Percentiles rank a stretch among this genome's conserved stretches.
Conservation (phyloP, 352 stramenopile species). For the Phytophthora ramorum region DNA sequence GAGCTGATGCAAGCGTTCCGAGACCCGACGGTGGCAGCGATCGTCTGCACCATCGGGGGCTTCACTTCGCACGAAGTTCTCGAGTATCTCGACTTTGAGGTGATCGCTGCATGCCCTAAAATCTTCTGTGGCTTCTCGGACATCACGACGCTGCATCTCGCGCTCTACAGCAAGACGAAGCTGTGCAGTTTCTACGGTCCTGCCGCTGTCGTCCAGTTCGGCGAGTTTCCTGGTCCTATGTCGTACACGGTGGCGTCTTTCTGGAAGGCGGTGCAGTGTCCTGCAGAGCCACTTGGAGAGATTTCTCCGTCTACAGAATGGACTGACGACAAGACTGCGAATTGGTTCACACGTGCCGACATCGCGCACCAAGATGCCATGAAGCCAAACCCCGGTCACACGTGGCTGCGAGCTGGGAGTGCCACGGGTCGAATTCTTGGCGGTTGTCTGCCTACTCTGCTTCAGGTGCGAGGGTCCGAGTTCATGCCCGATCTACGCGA, state of each 20-base stretch:
- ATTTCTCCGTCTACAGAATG: conserved; percentile 53
- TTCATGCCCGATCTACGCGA: conserved; percentile 53
- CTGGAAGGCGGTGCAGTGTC: conserved; percentile 33
- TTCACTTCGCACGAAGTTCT: conserved; percentile 69
- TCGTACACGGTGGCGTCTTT: conserved; percentile 58
- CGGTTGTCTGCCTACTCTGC: conserved; percentile 60
- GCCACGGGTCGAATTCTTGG: conserved; percentile 50
- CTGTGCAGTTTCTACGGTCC: conserved; percentile 72
- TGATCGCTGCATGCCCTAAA: conserved; percentile 49
- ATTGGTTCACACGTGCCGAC: conserved; percentile 62
- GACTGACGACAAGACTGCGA: conserved; percentile 69
- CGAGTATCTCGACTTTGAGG: conserved; percentile 65
- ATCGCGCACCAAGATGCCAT: conserved; percentile 47
- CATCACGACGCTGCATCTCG: conserved; percentile 69
- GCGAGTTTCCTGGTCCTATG: conserved; percentile 58
- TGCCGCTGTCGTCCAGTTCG: conserved; percentile 62
- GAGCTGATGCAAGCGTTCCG: conserved; percentile 66
- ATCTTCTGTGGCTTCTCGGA: conserved; percentile 72
- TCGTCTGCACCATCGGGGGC: conserved; percentile 65
- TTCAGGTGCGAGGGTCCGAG: conserved; percentile 59
- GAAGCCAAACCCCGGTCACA: conserved; percentile 52
- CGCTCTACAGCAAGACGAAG: conserved; percentile 45
- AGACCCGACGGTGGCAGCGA: conserved; percentile 46
- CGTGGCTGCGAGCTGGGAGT: conserved; percentile 47
- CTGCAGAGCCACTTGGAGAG: conserved; percentile 32